Percentiles rank a stretch among this genome's conserved stretches.
These are phyloP conservation scores for Megacollybia platyphylla DNA, from an alignment of 1,284 basidiomycete genomes.

Conservation along the genomic window DNA sequence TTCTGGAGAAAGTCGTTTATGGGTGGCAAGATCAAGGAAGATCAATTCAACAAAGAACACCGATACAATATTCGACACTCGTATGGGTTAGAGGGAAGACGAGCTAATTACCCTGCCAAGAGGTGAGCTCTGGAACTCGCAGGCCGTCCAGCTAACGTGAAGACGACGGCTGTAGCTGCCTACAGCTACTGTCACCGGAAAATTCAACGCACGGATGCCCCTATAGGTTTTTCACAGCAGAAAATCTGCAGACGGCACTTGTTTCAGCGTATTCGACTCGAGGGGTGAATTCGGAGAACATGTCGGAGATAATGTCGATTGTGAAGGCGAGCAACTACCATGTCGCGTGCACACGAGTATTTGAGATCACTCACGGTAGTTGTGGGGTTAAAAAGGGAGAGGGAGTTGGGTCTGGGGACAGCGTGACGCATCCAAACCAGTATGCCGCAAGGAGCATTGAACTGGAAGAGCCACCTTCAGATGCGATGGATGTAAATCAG, in stretches of 20 bases:
- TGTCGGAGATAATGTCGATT: slow-evolving; percentile 77
- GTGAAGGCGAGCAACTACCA: slow-evolving; percentile 86
- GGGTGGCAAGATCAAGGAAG: slow-evolving; percentile 61
- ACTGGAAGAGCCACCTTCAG: slow-evolving; percentile 33
- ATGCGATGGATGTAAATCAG: slow-evolving; percentile 15
- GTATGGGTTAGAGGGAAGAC: slow-evolving; percentile 89
- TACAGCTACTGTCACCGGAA: slow-evolving; percentile 76
- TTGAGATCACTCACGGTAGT: slow-evolving; percentile 81
- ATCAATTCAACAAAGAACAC: slow-evolving; percentile 98
- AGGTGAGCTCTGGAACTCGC: slow-evolving; percentile 33
- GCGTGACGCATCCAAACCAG: slow-evolving; percentile 91
- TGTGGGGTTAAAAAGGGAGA: slow-evolving; percentile 80
- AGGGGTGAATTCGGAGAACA: slow-evolving; percentile 50
- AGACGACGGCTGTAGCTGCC: slow-evolving; percentile 49
- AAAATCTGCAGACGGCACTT: slow-evolving; percentile 76
- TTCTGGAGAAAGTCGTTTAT: slow-evolving; percentile 90
- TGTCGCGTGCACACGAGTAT: slow-evolving; percentile 94
- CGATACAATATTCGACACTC: slow-evolving; percentile 96
- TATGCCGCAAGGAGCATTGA: slow-evolving; percentile 63
- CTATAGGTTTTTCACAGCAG: slow-evolving; percentile 81
- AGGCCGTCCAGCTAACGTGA: background rate
- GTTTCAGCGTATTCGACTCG: slow-evolving; percentile 61
- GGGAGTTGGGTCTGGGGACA: slow-evolving; percentile 80
- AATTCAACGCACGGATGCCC: slow-evolving; percentile 88
- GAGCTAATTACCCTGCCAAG: slow-evolving; percentile 90